Evolutionary conservation across 208 protist genomes (phyloP).

Genomic region (Acanthamoeba culbertsoni): DNA sequence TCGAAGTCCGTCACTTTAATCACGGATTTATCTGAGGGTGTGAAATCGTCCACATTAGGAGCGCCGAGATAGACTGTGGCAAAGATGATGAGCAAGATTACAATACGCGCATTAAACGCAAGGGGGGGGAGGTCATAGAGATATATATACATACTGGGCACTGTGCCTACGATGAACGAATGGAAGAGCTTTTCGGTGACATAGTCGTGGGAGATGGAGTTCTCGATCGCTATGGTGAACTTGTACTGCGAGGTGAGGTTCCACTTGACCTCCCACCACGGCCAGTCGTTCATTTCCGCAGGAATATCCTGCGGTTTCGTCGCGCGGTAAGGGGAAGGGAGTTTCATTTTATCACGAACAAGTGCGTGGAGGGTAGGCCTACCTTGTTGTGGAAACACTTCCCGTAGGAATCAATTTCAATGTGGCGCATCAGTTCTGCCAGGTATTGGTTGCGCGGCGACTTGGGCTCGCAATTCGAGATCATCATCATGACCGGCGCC

Average conservation of each 20-base stretch:
- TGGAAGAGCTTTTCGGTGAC: conserved; percentile 72
- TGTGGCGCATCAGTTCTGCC: conserved; percentile 62
- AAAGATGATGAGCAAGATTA: neutral
- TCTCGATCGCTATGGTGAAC: conserved; percentile 64
- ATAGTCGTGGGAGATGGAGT: conserved; percentile 62
- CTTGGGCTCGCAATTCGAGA: conserved; percentile 59
- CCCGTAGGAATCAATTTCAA: conserved; percentile 73
- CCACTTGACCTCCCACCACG: conserved; percentile 60
- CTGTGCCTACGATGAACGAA: conserved; percentile 36
- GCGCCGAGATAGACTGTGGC: conserved; percentile 72
- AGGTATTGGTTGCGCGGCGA: conserved; percentile 63
- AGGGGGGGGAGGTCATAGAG: neutral
- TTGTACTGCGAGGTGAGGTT: conserved; percentile 56
- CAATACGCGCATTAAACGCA: neutral
- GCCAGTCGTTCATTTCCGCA: conserved; percentile 4
- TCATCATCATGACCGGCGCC: conserved; percentile 57
- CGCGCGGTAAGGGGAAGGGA: neutral
- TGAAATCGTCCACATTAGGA: conserved; percentile 71
- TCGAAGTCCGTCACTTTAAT: conserved; percentile 76
- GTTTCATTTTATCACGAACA: neutral
- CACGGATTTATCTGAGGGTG: conserved; percentile 66
- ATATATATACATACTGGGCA: conserved; percentile 9
- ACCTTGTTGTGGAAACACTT: conserved; percentile 69
- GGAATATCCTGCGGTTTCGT: conserved; percentile 24
- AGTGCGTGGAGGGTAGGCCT: too few relatives aligned